A percentile compares a stretch with the other conserved stretches of the same genome.
Conservation (phyloP, 2,329 filamentous ascomycete genomes). For the Aspergillus uvarum region DNA sequence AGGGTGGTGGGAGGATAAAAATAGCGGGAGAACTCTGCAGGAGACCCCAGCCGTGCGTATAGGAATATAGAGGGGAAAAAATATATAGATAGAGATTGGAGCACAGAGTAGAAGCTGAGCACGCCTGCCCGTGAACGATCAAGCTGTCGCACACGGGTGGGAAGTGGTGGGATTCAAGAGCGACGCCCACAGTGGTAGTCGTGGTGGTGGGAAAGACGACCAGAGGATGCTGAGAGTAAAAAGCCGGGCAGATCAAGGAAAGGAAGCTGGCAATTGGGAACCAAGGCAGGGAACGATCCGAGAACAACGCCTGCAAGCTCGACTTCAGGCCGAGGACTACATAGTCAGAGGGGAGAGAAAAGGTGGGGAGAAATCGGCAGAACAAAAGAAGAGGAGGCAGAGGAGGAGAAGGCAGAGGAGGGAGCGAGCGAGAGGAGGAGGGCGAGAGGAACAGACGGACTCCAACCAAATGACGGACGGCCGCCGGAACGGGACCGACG, state of each 20-base stretch:
- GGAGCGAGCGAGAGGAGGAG: slow-evolving; percentile 29
- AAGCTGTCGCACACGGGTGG: slow-evolving; percentile 28
- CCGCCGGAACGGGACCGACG: slow-evolving; percentile 5
- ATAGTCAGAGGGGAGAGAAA: slow-evolving; percentile 39
- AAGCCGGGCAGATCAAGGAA: slow-evolving; percentile 11
- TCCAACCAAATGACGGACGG: slow-evolving; percentile 9
- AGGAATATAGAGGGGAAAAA: slow-evolving; percentile 9
- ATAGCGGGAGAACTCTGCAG: neutral
- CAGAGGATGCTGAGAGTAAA: slow-evolving; percentile 12
- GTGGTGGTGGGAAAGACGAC: slow-evolving; percentile 14
- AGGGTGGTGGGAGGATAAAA: slow-evolving; percentile 8
- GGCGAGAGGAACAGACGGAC: slow-evolving; percentile 13
- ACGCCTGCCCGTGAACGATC: slow-evolving; percentile 20
- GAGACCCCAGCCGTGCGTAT: neutral
- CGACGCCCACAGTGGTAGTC: slow-evolving; percentile 18
- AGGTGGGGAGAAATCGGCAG: slow-evolving; percentile 34
- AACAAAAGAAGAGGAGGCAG: slow-evolving; percentile 33
- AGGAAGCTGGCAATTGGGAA: slow-evolving; percentile 28
- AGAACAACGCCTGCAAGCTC: slow-evolving; percentile 33
- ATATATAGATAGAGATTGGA: neutral
- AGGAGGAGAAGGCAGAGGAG: slow-evolving; percentile 29
- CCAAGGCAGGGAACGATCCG: slow-evolving; percentile 16
- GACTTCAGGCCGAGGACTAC: slow-evolving; percentile 38
- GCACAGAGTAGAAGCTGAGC: slow-evolving; percentile 9
- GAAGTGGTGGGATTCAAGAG: slow-evolving; percentile 18